phyloP scores from a whole-genome alignment of 305 asterid species.

The Solanum hybrid region DNA sequence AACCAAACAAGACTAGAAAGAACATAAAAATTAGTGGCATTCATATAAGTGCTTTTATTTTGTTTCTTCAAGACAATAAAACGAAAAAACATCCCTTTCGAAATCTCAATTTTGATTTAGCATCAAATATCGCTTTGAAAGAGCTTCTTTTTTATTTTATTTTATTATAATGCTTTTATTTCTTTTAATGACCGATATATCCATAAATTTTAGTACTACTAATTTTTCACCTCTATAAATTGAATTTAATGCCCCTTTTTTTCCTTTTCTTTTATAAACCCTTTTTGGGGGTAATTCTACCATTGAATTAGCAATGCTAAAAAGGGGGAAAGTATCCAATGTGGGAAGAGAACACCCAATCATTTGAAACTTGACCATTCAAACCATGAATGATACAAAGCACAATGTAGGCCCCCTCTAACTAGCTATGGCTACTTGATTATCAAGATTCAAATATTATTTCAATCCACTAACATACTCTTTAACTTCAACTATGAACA shows the following conservation, averaged over 20 bases:
- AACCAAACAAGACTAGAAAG: background rate
- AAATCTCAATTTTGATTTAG: no score
- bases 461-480: background rate
- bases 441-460: background rate
- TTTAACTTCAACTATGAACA: background rate
- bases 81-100: no score
- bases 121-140: no score
- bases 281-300: background rate
- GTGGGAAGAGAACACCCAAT: conserved; percentile 23
- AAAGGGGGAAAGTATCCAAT: background rate
- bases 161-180: background rate
- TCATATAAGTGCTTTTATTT: no score
- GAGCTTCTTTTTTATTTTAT: background rate
- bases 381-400: conserved; percentile 44
- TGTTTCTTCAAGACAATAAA: background rate
- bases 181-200: no score
- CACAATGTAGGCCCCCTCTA: conserved; percentile 32
- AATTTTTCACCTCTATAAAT: background rate
- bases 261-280: background rate
- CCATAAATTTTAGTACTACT: background rate
- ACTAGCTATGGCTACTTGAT: conserved; percentile 16
- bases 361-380: conserved; percentile 79
- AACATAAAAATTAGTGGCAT: background rate
- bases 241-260: background rate
- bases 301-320: background rate